Evolutionary conservation across 306 rosid species (phyloP), one percentile per base, ranked within the genome.

Genomic region (Senna siamea): DNA sequence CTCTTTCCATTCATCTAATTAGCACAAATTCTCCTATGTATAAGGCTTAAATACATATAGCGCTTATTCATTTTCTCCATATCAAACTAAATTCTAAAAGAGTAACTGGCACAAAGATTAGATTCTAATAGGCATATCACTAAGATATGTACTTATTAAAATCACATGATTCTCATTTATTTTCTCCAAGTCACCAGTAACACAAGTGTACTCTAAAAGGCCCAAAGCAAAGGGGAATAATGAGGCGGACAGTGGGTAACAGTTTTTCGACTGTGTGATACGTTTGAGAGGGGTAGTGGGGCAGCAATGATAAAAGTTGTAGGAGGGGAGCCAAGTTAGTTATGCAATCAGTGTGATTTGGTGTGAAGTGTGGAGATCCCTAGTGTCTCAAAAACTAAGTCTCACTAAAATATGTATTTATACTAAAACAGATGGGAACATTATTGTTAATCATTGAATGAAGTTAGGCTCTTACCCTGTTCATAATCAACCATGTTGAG

Each of bases 31-130:
- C 22, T 52, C 12, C 9, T 43, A 2, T 40, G 18, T 18, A 66
- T 43, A 65, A 75, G 38, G 13, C 3, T 1, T 52, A 52, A 50
- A 50, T 50, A n/a, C 22, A 50, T n/a, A 17, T 17, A 50, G n/a
- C 17, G n/a, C 10, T 50, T 7, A 50, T 50, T 19, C 30, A 26
- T 26, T 26, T 18, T 53, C 59, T 19, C 59, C 5, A 9, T 20
- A 1, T 46, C 58, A 41, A 18, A 55, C n/a, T 13, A 55, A 32
- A 14, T 38, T 74, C 7, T 20, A 51, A 38, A 9, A 1, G 5
- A 64, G 73, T 26, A 40, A 20, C 19, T 54, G 2, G 13, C 32
- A 51, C 72, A 63, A 15, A 51, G 70, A 32, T 30, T 19, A 56
- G 20, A 63, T 51, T 22, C 34, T 38, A 52, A 52, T 28, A 60